Conservation (phyloP, 2,329 filamentous ascomycete genomes). For the Paecilomyces variotii region DNA sequence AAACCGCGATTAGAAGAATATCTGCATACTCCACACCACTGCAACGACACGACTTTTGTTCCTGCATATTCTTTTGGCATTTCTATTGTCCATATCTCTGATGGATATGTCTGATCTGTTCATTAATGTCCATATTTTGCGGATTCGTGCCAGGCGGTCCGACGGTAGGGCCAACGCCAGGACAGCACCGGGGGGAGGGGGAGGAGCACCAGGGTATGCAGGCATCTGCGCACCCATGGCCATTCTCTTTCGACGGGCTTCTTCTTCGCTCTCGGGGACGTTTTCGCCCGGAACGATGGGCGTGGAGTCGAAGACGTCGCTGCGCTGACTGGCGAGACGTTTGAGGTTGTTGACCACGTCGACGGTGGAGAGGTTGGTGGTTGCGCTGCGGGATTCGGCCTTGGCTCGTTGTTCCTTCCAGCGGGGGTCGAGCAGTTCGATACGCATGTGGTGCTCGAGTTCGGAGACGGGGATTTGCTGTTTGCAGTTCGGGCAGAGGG, state of each 20-base stretch:
- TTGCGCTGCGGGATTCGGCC: constrained; percentile 72
- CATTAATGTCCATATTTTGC: constrained; percentile 63
- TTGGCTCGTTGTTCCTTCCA: constrained; percentile 97
- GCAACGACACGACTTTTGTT: not conserved
- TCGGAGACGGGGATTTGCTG: constrained; percentile 82
- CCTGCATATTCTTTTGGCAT: not conserved
- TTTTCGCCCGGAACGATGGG: constrained; percentile 33
- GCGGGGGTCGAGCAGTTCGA: constrained; percentile 84
- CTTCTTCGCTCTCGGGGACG: constrained; percentile 63
- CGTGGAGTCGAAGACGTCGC: constrained; percentile 69
- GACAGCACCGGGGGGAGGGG: constrained; percentile 10
- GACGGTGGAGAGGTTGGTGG: constrained; percentile 74
- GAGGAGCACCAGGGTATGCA: constrained; percentile 8
- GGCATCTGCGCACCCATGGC: constrained; percentile 43
- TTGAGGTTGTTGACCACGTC: constrained; percentile 94
- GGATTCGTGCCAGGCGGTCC: constrained; percentile 23
- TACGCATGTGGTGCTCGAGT: constrained; percentile 86
- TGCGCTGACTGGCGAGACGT: constrained; percentile 80
- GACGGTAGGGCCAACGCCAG: constrained; percentile 16
- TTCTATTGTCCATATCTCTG: constrained; percentile 42
- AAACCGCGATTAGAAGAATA: not conserved
- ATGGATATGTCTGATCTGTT: constrained; percentile 68
- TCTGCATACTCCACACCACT: not conserved
- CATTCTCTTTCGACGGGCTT: constrained; percentile 66
- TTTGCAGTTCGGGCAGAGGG: constrained; percentile 85